phyloP scores from a whole-genome alignment of 257 asterid genomes.

The Oldenlandia corymbosa region DNA sequence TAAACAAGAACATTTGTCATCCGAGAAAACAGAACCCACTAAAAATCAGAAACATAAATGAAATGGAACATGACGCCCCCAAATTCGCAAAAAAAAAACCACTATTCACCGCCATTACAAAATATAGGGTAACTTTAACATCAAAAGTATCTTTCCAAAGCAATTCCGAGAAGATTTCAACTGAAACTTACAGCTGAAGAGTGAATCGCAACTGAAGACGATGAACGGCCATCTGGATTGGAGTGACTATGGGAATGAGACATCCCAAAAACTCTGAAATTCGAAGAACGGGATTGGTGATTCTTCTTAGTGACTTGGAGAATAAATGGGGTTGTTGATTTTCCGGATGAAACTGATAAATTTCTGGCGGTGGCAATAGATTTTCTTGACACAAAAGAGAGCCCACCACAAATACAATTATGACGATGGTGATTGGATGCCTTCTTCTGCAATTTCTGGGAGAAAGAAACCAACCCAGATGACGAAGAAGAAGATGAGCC shows the following conservation, averaged over 20 bases:
- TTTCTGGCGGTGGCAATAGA: slow-evolving; percentile 26
- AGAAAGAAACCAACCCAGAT: slow-evolving; percentile 43
- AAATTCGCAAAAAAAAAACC: neutral
- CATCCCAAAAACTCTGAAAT: slow-evolving; percentile 43
- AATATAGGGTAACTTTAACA: no score
- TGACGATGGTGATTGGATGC: slow-evolving; percentile 34
- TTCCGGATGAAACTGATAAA: slow-evolving; percentile 14
- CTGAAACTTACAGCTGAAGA: slow-evolving; percentile 47
- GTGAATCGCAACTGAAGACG: slow-evolving; percentile 41
- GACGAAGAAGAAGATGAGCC: slow-evolving; percentile 62
- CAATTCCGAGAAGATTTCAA: neutral
- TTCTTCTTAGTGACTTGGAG: slow-evolving; percentile 13
- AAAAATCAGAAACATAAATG: neutral
- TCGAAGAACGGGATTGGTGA: slow-evolving; percentile 28
- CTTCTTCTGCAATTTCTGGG: slow-evolving; percentile 46
- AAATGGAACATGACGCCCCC: neutral
- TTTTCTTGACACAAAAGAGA: slow-evolving; percentile 45
- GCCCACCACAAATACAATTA: slow-evolving; percentile 18
- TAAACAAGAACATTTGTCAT: neutral
- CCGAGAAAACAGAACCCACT: neutral
- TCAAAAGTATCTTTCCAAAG: no score
- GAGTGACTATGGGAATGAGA: slow-evolving; percentile 45
- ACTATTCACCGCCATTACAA: neutral
- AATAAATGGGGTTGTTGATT: slow-evolving; percentile 6
- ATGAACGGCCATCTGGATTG: slow-evolving; percentile 39